Evolutionary conservation across 345 rosid genomes (phyloP), one percentile per base, ranked within the genome.

Genomic region (Populus simonii): DNA sequence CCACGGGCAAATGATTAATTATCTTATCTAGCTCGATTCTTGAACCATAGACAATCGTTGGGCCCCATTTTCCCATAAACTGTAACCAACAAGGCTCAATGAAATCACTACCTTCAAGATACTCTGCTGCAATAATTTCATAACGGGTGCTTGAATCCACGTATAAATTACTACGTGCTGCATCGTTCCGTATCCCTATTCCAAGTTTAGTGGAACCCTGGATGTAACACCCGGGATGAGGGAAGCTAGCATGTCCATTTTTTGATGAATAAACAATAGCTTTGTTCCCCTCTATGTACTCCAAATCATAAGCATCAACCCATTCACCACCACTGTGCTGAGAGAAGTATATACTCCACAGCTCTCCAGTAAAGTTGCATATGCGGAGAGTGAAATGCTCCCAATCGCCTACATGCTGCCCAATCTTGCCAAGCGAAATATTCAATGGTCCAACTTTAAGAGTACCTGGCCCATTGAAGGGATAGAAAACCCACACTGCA

Each of bases 381-480:
- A 92, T 82, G 2, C 99, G 86, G 74, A 95, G 92, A 75, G 99
- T 95, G 81, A 90, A 89, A 82, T 95, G 98, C 82, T 93, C 99
- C 98, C 97, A 93, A 51, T 95, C 98, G n/a, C 93, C 89, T 6
- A 93, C 92, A 81, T 93, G 97, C 84, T 92, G 93, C 9, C 99
- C 99, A 15, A 90, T 86, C 74, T 80, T 86, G 79, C 85, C 72
- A 62, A 95, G 82, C 22, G 90, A 39, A 72, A 91, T 11, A 57
- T 75, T 88, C 74, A 88, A 5, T 1, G 80, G 73, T 75, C 96
- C 94, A 13, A 90, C 74, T 74, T 92, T 93, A 66, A 95, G 84
- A 18, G 92, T 91, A 9, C 88, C 97, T 77, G 96, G 99, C 29
- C 98, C 98, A 59, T 95, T 95, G 81, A 93, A 92, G 62, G 98